These are phyloP conservation scores for Aspergillus kassunensis DNA, from an alignment of 495 filamentous ascomycete species.

Conservation along the genomic window DNA sequence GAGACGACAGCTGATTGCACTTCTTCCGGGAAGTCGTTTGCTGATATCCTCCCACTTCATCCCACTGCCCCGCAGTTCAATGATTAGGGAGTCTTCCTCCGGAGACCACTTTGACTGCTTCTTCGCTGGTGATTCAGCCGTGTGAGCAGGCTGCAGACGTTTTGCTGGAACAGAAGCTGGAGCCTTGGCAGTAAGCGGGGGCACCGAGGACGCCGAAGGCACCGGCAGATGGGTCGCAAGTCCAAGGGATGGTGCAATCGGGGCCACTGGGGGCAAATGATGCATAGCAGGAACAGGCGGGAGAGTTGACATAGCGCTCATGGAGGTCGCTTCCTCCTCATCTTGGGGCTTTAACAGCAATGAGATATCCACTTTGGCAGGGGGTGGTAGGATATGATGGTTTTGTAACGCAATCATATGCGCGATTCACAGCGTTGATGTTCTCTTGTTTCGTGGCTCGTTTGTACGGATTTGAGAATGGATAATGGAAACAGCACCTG, in stretches of 20 bases:
- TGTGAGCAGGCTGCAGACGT: conserved; percentile 47
- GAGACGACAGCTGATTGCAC: conserved; percentile 86
- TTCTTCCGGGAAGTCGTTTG: conserved; percentile 81
- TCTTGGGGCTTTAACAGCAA: conserved; percentile 72
- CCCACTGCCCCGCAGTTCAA: conserved; percentile 77
- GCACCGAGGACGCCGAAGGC: conserved; percentile 22
- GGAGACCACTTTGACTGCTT: conserved; percentile 95
- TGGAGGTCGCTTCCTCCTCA: conserved; percentile 67
- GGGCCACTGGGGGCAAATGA: conserved; percentile 28
- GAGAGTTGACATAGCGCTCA: conserved; percentile 47
- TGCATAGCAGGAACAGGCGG: conserved; percentile 49
- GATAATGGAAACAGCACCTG: background rate
- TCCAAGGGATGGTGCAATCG: conserved; percentile 25
- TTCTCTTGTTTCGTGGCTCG: background rate
- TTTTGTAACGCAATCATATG: conserved; percentile 53
- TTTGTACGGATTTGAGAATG: background rate
- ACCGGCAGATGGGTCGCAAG: conserved; percentile 28
- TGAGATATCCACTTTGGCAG: conserved; percentile 87
- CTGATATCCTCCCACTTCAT: conserved; percentile 99
- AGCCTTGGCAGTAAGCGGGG: conserved; percentile 32
- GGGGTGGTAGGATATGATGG: conserved; percentile 38
- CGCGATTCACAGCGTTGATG: conserved; percentile 31
- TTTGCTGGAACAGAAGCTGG: conserved; percentile 40
- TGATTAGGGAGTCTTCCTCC: conserved; percentile 86
- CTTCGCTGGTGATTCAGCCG: conserved; percentile 74